Conservation (phyloP, 805 yeast species). For the Kazachstania viticola region DNA sequence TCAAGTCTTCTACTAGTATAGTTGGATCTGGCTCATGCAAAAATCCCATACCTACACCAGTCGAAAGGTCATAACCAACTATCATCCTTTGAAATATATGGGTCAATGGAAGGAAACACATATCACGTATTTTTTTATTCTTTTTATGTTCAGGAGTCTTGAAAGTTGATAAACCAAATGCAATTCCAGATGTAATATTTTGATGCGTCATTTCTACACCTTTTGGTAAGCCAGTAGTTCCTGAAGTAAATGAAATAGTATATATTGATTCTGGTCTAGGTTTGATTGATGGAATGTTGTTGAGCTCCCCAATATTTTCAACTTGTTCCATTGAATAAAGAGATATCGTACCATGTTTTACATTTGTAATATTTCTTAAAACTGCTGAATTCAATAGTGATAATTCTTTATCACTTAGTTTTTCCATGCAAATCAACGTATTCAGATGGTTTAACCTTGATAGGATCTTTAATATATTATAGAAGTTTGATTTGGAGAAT, state of each 20-base stretch:
- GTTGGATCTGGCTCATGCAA: slow-evolving; percentile 41
- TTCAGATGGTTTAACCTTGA: slow-evolving; percentile 33
- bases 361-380: slow-evolving; percentile 18
- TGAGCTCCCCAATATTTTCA: slow-evolving; percentile 31
- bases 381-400: slow-evolving; percentile 23
- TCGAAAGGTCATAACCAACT: slow-evolving; percentile 33
- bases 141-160: slow-evolving; percentile 17
- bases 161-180: slow-evolving; percentile 30
- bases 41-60: slow-evolving; percentile 44
- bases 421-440: slow-evolving; percentile 46
- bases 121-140: slow-evolving; percentile 21
- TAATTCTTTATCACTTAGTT: slow-evolving; percentile 27
- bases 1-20: slow-evolving; percentile 47
- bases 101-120: slow-evolving; percentile 45
- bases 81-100: slow-evolving; percentile 43
- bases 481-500: slow-evolving; percentile 40
- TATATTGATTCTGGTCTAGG: slow-evolving; percentile 43
- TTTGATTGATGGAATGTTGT: slow-evolving; percentile 32
- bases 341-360: slow-evolving; percentile 26
- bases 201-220: slow-evolving; percentile 51
- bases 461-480: slow-evolving; percentile 35
- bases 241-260: slow-evolving; percentile 63
- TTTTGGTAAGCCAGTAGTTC: slow-evolving; percentile 67
- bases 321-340: slow-evolving; percentile 34
- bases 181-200: slow-evolving; percentile 39